Evolutionary conservation across 108 stramenopile species (phyloP).

Genomic region (Aurantiochytrium sp.): DNA sequence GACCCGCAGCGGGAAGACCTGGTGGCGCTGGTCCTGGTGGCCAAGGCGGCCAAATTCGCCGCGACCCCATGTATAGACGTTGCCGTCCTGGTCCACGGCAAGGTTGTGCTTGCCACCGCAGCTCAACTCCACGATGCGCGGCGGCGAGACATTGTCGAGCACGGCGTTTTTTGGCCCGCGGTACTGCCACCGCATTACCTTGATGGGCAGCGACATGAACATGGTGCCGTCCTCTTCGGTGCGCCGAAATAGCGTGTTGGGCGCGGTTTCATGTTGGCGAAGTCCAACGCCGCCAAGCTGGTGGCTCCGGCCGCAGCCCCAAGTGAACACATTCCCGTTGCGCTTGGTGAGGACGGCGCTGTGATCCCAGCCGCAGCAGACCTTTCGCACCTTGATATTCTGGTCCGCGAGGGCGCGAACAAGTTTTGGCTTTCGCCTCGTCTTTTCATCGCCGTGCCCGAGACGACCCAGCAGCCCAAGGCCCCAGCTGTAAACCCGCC

Average conservation of each 20-base stretch:
- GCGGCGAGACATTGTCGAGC: neutral
- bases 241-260: neutral
- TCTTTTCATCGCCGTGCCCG: neutral
- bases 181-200: neutral
- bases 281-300: constrained; percentile 9
- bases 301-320: neutral
- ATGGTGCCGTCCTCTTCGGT: neutral
- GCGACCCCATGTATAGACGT: constrained; percentile 15
- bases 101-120: constrained; percentile 23
- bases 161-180: neutral
- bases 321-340: neutral
- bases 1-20: neutral
- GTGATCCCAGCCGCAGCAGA: constrained; percentile 28
- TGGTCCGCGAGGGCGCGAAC: neutral
- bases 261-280: neutral
- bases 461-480: neutral
- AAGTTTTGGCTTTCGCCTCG: neutral
- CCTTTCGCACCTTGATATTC: neutral
- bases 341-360: neutral
- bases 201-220: neutral
- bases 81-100: neutral
- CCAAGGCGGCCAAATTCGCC: constrained; percentile 13
- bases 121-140: neutral
- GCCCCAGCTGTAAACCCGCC: neutral
- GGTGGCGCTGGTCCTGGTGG: constrained; percentile 3